Evolutionary conservation across 73 alveolate genomes (phyloP).

Genomic region (Tetrahymena thermophila): DNA sequence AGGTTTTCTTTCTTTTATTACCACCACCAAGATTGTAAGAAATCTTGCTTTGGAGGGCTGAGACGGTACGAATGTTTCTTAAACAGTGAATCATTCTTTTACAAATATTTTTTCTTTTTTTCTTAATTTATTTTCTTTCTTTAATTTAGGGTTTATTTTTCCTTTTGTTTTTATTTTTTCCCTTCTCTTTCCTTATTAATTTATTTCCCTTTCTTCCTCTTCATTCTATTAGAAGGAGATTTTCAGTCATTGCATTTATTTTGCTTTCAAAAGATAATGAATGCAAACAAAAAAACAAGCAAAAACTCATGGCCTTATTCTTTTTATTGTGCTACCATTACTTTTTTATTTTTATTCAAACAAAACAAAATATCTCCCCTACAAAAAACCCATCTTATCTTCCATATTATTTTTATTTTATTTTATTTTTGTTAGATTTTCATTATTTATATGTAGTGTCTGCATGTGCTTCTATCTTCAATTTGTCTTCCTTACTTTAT

Average conservation of each 20-base stretch:
- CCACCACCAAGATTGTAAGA: slow-evolving; percentile 16
- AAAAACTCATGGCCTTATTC: neutral
- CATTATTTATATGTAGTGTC: neutral
- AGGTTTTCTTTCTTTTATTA: slow-evolving; percentile 41
- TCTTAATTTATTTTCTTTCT: neutral
- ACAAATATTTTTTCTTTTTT: neutral
- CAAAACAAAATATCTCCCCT: neutral
- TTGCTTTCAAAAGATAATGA: neutral
- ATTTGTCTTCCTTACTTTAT: no score
- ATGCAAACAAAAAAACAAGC: neutral
- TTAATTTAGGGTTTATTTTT: neutral
- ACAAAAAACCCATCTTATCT: neutral
- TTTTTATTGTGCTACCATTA: neutral
- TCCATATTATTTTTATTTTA: neutral
- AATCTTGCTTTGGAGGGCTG: neutral
- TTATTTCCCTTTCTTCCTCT: neutral
- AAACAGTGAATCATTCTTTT: neutral
- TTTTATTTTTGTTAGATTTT: neutral
- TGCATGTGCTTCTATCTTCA: neutral
- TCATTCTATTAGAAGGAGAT: neutral
- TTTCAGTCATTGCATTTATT: neutral
- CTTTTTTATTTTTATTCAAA: neutral
- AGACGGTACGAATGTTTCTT: neutral
- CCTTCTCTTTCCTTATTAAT: slow-evolving; percentile 1
- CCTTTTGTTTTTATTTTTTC: neutral